Evolutionary conservation across 805 yeast genomes (phyloP), one percentile per base, ranked within the genome.

Genomic region (Barnettozyma sp.): DNA sequence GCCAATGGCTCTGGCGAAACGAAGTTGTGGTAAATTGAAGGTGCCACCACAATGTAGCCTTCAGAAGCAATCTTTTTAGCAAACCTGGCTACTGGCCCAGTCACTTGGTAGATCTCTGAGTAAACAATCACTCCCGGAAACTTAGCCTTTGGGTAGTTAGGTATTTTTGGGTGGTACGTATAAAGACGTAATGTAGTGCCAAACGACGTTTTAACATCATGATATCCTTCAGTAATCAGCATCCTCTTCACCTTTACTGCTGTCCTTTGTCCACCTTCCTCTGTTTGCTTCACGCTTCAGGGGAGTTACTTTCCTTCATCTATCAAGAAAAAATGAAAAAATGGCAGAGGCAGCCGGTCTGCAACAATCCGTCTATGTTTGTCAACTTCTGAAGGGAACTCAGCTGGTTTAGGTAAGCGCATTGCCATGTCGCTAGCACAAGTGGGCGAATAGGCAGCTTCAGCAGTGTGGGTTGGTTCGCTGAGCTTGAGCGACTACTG

Each of bases 71-170:
- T 82, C 45, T 71, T 78, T 48, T 78, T 78, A 21, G 85, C 90
- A 52, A 82, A 78, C 42, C 92, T 63, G 6, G 82, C 62, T 20
- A 82, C 94, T 4, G 94, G 92, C 0, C 94, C 94, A 7, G 85
- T 78, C 12, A 66, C 90, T 58, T 83, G 94, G 57, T 82, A 82
- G 46, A 82, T 82, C 56, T 82, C 94, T 37, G 84, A 75, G 59
- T 76, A 82, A 12, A 82, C 84, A 22, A 83, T 58, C 3, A 83
- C 92, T 26, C 82, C 94, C 1, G 94, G 92, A 52, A 82, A 82
- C 52, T 76, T 78, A 38, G 83, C 92, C 26, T 68, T 59, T n/a
- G 92, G 90, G 59, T 79, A 82, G 36, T 78, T 78, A 26, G 78
- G 72, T 34, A 82, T 68, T 45, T 66, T 71, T 11, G 94, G 94